A percentile compares a stretch with the other conserved stretches of the same genome.
Evolutionary conservation across 495 filamentous ascomycete genomes (phyloP).

Genomic region (Penicillium coprophilum): DNA sequence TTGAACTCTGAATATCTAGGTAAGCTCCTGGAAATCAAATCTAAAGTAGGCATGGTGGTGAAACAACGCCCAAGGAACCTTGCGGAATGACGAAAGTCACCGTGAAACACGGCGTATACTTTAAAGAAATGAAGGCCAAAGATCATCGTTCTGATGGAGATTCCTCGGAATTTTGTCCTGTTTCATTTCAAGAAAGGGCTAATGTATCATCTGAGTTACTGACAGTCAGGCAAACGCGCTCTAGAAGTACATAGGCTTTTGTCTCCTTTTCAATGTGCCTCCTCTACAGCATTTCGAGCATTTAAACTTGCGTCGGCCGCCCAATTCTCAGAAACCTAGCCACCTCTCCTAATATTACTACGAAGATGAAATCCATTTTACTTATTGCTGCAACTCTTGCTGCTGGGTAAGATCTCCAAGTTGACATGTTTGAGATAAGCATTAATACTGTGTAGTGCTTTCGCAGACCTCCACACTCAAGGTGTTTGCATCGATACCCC

Average conservation of each 20-base stretch:
- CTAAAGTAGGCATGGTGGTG: not conserved
- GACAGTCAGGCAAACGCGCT: not conserved
- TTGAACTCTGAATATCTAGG: not conserved
- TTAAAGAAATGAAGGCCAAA: not conserved
- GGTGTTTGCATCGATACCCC: not conserved
- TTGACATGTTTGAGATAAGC: not conserved
- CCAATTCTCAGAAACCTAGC: not conserved
- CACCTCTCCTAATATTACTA: not conserved
- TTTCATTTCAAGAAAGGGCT: not conserved
- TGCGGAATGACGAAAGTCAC: not conserved
- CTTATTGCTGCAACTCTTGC: not conserved
- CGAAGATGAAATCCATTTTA: not conserved
- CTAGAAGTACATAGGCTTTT: not conserved
- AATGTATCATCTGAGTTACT: not conserved
- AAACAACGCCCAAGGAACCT: not conserved
- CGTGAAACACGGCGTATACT: not conserved
- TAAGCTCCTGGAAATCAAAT: not conserved
- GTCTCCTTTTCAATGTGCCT: not conserved
- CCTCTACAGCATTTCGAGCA: not conserved
- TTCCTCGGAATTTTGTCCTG: not conserved
- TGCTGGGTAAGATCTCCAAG: not conserved
- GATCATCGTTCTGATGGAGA: not conserved
- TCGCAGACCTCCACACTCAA: not conserved
- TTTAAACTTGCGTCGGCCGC: not conserved
- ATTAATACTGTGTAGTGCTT: not conserved